Evolutionary conservation across 116 monocot genomes (phyloP).

Genomic region (Papilionanthe hybrid): DNA sequence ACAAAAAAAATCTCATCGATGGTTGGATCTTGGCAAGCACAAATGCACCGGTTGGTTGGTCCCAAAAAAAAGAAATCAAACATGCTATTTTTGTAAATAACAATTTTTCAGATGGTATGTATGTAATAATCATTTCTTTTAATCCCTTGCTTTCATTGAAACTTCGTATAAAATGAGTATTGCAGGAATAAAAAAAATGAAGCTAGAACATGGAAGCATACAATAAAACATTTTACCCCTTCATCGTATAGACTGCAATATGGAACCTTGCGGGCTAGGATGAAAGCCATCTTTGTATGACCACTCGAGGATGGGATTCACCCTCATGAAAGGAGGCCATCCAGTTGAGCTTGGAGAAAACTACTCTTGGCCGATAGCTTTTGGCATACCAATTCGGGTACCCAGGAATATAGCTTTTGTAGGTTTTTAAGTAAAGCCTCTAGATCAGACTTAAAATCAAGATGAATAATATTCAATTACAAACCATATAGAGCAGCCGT

Average conservation of each 20-base stretch:
- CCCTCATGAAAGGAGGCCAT: slow-evolving; percentile 99
- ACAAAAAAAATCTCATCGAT: no score
- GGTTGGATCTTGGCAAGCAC: no score
- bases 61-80: no score
- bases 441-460: slow-evolving; percentile 90
- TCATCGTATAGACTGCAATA: slow-evolving; percentile 94
- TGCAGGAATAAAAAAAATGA: background rate
- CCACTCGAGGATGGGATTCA: slow-evolving; percentile 99
- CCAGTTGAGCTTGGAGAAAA: slow-evolving; percentile 94
- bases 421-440: slow-evolving; percentile 67
- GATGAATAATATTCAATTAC: slow-evolving; percentile 72
- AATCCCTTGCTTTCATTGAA: background rate
- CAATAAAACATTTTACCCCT: slow-evolving; percentile 50
- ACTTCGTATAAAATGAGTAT: background rate
- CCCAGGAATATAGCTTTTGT: slow-evolving; percentile 97
- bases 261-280: slow-evolving; percentile 78
- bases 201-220: background rate
- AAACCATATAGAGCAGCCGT: slow-evolving; percentile 73
- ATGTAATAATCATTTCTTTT: no score
- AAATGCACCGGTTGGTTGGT: no score
- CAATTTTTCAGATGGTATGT: no score
- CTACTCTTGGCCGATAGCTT: slow-evolving; percentile 87
- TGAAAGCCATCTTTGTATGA: slow-evolving; percentile 98
- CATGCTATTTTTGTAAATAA: no score
- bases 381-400: slow-evolving; percentile 96